Evolutionary conservation across 2,329 filamentous ascomycete species (phyloP).

Genomic region (Colletotrichum tamarilloi): DNA sequence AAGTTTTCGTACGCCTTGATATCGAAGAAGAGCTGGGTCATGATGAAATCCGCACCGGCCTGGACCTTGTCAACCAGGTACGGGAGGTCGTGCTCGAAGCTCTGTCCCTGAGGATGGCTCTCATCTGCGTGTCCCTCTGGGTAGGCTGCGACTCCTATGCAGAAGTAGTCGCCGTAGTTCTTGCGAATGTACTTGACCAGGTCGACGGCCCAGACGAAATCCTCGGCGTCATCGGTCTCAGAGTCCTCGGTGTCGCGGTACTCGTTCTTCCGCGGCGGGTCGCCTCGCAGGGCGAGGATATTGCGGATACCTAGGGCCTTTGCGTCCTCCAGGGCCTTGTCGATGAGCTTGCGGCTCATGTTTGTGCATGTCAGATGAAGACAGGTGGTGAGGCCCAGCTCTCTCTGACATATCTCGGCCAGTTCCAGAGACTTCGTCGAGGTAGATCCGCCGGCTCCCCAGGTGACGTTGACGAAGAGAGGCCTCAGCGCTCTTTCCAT

Average conservation of each 20-base stretch:
- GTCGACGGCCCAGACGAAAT: conserved; percentile 91
- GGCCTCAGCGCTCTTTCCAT: conserved; percentile 94
- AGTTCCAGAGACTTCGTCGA: conserved; percentile 91
- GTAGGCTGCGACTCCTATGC: conserved; percentile 93
- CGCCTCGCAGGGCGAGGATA: conserved; percentile 90
- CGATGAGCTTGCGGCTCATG: conserved; percentile 88
- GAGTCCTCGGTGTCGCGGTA: conserved; percentile 75
- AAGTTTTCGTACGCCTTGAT: conserved; percentile 84
- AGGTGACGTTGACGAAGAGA: conserved; percentile 96
- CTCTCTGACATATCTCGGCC: conserved; percentile 93
- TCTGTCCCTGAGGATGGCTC: conserved; percentile 78
- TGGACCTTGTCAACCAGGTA: conserved; percentile 90
- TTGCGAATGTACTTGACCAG: conserved; percentile 89
- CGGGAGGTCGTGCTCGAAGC: conserved; percentile 83
- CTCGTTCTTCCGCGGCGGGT: conserved; percentile 89
- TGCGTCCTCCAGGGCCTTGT: conserved; percentile 89
- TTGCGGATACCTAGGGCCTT: conserved; percentile 93
- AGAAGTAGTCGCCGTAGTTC: conserved; percentile 93
- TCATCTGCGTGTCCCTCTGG: conserved; percentile 96
- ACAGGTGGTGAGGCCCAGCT: conserved; percentile 92
- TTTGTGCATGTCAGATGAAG: conserved; percentile 98
- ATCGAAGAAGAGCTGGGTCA: conserved; percentile 98
- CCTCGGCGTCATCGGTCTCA: conserved; percentile 74
- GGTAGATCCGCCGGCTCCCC: conserved; percentile 96
- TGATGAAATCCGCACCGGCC: conserved; percentile 96